Evolutionary conservation across 192 early-diverging fungal genomes (phyloP).

Genomic region (Pilaira anomala): DNA sequence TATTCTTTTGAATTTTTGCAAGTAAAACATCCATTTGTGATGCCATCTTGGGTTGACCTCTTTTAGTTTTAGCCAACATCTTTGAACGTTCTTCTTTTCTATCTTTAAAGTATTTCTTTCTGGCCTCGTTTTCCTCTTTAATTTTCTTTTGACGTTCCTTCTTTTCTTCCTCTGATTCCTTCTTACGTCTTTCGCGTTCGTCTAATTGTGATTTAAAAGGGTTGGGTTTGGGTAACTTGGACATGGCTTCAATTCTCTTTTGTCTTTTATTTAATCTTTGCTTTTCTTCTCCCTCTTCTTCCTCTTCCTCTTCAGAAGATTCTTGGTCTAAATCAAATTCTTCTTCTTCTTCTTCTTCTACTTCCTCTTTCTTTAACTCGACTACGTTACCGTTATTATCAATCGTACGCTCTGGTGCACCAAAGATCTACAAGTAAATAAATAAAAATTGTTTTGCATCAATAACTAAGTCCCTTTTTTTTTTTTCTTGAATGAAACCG

Average conservation of each 20-base stretch:
- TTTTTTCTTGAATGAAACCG: neutral
- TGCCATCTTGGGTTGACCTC: slow-evolving; percentile 37
- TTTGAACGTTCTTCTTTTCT: slow-evolving; percentile 33
- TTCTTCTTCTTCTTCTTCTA: slow-evolving; percentile 17
- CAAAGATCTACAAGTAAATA: slow-evolving; percentile 31
- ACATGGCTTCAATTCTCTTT: neutral
- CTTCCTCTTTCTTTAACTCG: slow-evolving; percentile 25
- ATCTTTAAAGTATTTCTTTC: slow-evolving; percentile 31
- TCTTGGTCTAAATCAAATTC: slow-evolving; percentile 20
- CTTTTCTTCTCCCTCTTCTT: slow-evolving; percentile 18
- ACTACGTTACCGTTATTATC: slow-evolving; percentile 39
- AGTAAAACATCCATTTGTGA: slow-evolving; percentile 37
- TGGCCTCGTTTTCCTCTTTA: slow-evolving; percentile 20
- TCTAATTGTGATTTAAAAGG: slow-evolving; percentile 31
- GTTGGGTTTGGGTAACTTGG: slow-evolving; percentile 24
- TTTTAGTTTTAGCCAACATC: slow-evolving; percentile 32
- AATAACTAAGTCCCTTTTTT: neutral
- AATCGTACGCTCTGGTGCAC: slow-evolving; percentile 28
- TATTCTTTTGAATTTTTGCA: slow-evolving; percentile 24
- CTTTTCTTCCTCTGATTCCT: slow-evolving; percentile 14
- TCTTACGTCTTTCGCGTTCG: slow-evolving; percentile 14
- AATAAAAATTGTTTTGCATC: neutral
- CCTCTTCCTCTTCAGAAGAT: slow-evolving; percentile 19
- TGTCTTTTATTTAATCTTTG: slow-evolving; percentile 10
- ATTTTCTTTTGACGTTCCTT: slow-evolving; percentile 17